phyloP scores from a whole-genome alignment of 441 rosid species.

The Gossypium schwendimanii region DNA sequence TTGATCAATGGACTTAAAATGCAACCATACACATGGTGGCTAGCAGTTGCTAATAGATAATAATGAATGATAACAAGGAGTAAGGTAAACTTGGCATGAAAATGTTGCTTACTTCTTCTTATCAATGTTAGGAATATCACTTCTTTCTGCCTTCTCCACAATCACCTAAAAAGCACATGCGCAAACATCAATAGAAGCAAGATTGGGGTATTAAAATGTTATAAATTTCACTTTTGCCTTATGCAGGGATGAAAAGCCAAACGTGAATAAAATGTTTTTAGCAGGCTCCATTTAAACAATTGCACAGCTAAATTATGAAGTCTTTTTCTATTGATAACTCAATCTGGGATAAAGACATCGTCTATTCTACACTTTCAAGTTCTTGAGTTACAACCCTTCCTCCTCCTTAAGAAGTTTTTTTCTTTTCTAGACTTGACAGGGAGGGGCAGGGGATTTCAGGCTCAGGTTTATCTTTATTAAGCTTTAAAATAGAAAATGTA shows the following conservation, averaged over 20 bases:
- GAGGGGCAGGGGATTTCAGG: not conserved
- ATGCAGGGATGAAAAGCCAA: not conserved
- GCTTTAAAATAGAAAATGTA: not conserved
- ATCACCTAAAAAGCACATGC: constrained; percentile 22
- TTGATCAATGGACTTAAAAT: no score
- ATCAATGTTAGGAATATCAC: constrained; percentile 70
- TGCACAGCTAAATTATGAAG: not conserved
- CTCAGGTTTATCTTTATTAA: not conserved
- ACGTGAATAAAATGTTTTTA: not conserved
- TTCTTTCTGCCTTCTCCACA: constrained; percentile 67
- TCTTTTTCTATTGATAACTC: not conserved
- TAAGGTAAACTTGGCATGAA: not conserved
- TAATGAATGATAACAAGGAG: not conserved
- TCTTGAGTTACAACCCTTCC: not conserved
- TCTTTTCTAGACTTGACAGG: not conserved
- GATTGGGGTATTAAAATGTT: not conserved
- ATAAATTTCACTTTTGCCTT: not conserved
- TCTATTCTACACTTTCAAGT: not conserved
- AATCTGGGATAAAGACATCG: not conserved
- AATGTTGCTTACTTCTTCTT: constrained; percentile 58
- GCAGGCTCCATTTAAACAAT: not conserved
- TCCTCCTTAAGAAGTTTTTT: not conserved
- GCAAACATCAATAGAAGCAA: not conserved
- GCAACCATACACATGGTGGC: not conserved
- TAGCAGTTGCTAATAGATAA: not conserved